These are phyloP conservation scores for Cercospora sp. DNA, from an alignment of 2,329 filamentous ascomycete species.

Conservation along the genomic window DNA sequence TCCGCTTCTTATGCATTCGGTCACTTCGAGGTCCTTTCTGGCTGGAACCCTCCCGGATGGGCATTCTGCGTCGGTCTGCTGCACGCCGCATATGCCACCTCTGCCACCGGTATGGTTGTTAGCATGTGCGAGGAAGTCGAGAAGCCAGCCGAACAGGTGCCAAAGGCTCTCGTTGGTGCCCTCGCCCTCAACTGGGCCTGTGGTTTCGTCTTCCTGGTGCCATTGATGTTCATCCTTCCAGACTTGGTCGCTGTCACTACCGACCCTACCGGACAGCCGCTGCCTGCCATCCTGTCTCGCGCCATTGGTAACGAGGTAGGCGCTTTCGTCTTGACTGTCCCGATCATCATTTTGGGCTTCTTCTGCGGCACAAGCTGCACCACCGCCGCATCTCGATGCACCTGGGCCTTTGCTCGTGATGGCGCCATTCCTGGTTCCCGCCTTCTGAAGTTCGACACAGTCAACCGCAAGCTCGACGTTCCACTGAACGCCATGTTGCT, in stretches of 20 bases:
- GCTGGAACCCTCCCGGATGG: conserved; percentile 68
- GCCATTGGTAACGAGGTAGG: conserved; percentile 59
- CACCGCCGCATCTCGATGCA: conserved; percentile 66
- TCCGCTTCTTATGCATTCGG: conserved; percentile 64
- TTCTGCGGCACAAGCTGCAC: conserved; percentile 70
- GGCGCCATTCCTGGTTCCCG: conserved; percentile 65
- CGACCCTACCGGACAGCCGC: conserved; percentile 59
- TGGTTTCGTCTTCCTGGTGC: conserved; percentile 68
- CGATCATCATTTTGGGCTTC: conserved; percentile 65
- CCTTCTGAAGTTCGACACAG: conserved; percentile 55
- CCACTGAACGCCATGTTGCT: conserved; percentile 73
- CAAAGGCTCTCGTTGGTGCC: conserved; percentile 67
- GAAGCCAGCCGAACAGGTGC: conserved; percentile 65
- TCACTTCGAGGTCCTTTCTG: conserved; percentile 67
- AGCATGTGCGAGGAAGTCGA: conserved; percentile 75
- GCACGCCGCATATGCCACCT: conserved; percentile 72
- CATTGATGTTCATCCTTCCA: conserved; percentile 68
- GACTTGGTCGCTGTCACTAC: conserved; percentile 57
- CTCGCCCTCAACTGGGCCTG: conserved; percentile 66
- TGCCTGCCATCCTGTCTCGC: conserved; percentile 63
- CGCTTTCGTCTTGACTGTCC: conserved; percentile 63
- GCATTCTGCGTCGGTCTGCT: conserved; percentile 71
- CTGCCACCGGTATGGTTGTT: conserved; percentile 77
- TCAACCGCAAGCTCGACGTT: conserved; percentile 63
- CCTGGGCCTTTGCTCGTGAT: conserved; percentile 70